A percentile compares a stretch with the other conserved stretches of the same genome.
phyloP scores from a whole-genome alignment of 106 monocot species.

The Platanthera zijinensis region DNA sequence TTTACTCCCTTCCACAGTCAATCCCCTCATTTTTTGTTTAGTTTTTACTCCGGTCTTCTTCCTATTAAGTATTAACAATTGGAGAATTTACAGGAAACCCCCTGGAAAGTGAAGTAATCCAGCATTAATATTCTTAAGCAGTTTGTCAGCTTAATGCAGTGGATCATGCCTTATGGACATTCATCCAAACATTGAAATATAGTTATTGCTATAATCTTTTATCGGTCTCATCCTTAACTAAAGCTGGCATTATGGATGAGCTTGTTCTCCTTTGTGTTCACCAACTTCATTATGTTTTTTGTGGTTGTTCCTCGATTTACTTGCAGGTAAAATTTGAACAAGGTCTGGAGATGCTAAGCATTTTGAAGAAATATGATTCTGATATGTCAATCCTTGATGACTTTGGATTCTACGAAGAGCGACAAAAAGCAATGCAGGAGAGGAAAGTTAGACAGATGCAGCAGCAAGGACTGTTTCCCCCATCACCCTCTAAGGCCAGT shows the following conservation, averaged over 20 bases:
- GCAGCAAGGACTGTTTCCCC: slow-evolving; percentile 17
- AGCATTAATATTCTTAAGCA: background rate
- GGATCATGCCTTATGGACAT: background rate
- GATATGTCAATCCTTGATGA: slow-evolving; percentile 77
- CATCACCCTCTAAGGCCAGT: background rate
- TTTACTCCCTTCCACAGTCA: too few species aligned
- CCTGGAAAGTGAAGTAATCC: too few species aligned
- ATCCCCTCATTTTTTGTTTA: too few species aligned
- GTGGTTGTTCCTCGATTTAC: background rate
- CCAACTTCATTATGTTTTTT: background rate
- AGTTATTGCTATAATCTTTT: background rate
- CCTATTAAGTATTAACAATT: too few species aligned
- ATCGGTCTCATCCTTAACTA: background rate
- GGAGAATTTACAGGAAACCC: too few species aligned
- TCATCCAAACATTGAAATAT: background rate
- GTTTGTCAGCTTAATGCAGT: background rate
- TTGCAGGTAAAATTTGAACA: slow-evolving; percentile 84
- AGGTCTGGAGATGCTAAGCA: slow-evolving; percentile 75
- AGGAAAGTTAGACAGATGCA: slow-evolving; percentile 53
- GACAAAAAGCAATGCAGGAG: slow-evolving; percentile 87
- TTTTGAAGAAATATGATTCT: slow-evolving; percentile 75
- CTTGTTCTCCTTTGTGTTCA: background rate
- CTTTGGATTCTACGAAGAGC: slow-evolving; percentile 79
- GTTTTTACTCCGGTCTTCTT: too few species aligned
- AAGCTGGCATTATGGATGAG: background rate